phyloP scores from a whole-genome alignment of 2,329 filamentous ascomycete species.

The Calycina herbarum region DNA sequence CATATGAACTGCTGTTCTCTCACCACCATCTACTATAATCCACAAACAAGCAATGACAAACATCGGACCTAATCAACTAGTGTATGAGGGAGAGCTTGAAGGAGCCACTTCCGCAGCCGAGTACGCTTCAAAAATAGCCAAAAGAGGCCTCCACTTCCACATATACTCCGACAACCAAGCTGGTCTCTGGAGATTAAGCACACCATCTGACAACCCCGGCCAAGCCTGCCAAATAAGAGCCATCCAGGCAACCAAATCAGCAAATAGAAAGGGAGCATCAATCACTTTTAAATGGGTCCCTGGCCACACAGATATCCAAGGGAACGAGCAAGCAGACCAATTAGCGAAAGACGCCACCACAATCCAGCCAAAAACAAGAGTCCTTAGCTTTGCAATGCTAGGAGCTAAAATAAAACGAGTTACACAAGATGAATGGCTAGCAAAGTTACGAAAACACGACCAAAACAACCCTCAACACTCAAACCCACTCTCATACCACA shows the following conservation, averaged over 20 bases:
- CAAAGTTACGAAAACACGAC: neutral
- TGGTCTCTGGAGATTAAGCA: too few species aligned
- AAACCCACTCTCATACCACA: too few species aligned
- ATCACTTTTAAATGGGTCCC: neutral
- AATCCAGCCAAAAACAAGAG: neutral
- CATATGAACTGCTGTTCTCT: too few species aligned
- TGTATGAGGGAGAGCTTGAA: too few species aligned
- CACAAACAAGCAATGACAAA: too few species aligned
- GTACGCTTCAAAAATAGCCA: too few species aligned
- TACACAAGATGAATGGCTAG: neutral
- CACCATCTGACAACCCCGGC: neutral
- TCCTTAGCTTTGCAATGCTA: neutral
- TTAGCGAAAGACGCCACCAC: neutral
- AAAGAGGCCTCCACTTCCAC: too few species aligned
- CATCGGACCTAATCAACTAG: too few species aligned
- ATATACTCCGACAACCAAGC: too few species aligned
- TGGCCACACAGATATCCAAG: conserved; percentile 1
- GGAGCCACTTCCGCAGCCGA: too few species aligned
- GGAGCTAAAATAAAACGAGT: neutral
- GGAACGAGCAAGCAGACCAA: neutral
- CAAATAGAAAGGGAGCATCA: neutral
- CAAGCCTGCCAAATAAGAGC: conserved; percentile 7
- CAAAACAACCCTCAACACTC: too few species aligned
- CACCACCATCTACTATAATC: too few species aligned
- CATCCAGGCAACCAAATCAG: neutral